A percentile compares a stretch with the other conserved stretches of the same genome.
Evolutionary conservation across 176 grass and related monocot genomes (phyloP).

Genomic region (Chrysopogon serrulatus): DNA sequence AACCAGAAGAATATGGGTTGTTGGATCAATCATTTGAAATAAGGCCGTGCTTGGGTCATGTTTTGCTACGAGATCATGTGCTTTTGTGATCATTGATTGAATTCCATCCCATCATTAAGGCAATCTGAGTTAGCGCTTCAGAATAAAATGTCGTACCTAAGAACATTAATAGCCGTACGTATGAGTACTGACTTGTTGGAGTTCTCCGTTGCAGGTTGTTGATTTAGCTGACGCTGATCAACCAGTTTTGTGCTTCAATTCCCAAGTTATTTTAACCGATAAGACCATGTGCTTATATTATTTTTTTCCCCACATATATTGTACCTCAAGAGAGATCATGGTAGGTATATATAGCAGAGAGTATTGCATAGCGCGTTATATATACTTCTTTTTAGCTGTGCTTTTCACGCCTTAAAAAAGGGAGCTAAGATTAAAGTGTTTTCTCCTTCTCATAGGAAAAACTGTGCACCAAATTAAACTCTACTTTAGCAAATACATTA

Average conservation of each 20-base stretch:
- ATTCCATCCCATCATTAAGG: background rate
- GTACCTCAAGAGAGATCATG: too few species aligned
- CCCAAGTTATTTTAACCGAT: background rate
- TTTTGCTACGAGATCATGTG: too few species aligned
- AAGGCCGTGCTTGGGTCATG: background rate
- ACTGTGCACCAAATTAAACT: too few species aligned
- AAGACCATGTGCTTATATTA: background rate
- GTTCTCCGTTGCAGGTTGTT: background rate
- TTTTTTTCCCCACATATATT: too few species aligned
- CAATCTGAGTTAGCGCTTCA: background rate
- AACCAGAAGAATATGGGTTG: background rate
- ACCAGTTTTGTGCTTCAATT: background rate
- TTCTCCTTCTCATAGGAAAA: too few species aligned
- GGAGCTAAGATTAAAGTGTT: too few species aligned
- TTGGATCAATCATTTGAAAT: background rate
- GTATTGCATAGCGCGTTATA: too few species aligned
- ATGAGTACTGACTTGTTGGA: background rate
- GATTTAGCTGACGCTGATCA: background rate
- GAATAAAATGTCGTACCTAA: background rate
- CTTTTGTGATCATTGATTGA: too few species aligned
- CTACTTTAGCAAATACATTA: too few species aligned
- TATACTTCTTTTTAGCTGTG: too few species aligned
- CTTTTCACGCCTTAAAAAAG: too few species aligned
- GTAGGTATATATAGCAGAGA: too few species aligned
- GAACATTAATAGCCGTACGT: background rate